Evolutionary conservation across 345 rosid genomes (phyloP).

Genomic region (Ceriops zippeliana): DNA sequence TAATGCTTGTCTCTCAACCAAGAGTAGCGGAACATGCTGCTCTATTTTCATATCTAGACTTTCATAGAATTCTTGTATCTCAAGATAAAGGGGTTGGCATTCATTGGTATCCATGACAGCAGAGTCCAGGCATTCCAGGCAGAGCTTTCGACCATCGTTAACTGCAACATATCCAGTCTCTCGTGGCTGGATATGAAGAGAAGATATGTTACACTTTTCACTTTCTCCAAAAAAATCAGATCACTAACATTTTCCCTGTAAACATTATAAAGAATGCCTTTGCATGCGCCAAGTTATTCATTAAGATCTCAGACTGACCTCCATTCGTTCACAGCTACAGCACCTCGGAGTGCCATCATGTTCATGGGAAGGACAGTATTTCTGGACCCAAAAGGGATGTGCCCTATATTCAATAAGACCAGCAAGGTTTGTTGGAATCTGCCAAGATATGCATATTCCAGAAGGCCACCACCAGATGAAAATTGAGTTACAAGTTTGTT

Average conservation of each 20-base stretch:
- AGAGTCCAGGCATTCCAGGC: conserved; percentile 37
- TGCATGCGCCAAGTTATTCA: neutral
- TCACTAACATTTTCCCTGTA: neutral
- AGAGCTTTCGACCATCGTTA: conserved; percentile 36
- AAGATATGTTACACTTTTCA: conserved; percentile 12
- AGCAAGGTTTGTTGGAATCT: conserved; percentile 33
- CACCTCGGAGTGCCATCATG: conserved; percentile 34
- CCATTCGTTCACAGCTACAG: conserved; percentile 39
- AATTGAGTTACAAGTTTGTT: conserved; percentile 12
- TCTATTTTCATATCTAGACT: conserved; percentile 31
- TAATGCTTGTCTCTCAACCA: conserved; percentile 37
- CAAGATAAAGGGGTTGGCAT: conserved; percentile 32
- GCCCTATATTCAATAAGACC: conserved; percentile 39
- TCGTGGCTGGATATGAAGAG: conserved; percentile 21
- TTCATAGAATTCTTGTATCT: conserved; percentile 29
- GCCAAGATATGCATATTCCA: conserved; percentile 26
- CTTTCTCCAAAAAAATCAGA: conserved; percentile 1
- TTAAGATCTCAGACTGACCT: conserved; percentile 33
- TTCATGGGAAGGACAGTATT: conserved; percentile 37
- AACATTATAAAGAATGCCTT: conserved; percentile 5
- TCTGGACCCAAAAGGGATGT: conserved; percentile 35
- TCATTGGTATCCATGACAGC: conserved; percentile 29
- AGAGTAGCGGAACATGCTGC: conserved; percentile 30
- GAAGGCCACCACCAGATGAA: conserved; percentile 24
- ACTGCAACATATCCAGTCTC: conserved; percentile 31